Conservation (phyloP, 1,139 yeast species). For the Pichia sp. region DNA sequence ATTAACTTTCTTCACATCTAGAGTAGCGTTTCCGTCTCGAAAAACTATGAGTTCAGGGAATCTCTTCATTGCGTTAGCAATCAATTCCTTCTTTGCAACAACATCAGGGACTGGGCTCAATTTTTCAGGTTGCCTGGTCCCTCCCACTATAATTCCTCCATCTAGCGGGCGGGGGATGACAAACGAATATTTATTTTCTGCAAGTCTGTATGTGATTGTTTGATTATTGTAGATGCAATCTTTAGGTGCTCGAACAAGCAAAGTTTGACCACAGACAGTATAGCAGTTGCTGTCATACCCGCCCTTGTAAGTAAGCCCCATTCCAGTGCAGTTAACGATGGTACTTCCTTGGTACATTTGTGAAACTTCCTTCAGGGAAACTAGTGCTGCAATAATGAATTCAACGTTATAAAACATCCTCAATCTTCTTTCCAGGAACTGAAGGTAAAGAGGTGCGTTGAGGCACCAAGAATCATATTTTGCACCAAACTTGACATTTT, state of each 20-base stretch:
- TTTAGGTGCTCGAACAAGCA: slow-evolving; percentile 40
- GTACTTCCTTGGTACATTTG: slow-evolving; percentile 30
- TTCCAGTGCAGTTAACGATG: slow-evolving; percentile 60
- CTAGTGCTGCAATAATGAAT: slow-evolving; percentile 38
- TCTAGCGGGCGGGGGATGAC: slow-evolving; percentile 55
- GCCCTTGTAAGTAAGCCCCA: slow-evolving; percentile 55
- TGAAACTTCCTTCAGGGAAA: slow-evolving; percentile 41
- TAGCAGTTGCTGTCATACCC: slow-evolving; percentile 48
- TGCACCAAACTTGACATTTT: slow-evolving; percentile 41
- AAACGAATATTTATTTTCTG: slow-evolving; percentile 59
- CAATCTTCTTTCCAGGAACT: slow-evolving; percentile 41
- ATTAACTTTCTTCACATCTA: slow-evolving; percentile 48
- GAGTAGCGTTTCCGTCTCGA: slow-evolving; percentile 22
- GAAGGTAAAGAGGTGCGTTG: slow-evolving; percentile 55
- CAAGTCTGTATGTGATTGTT: slow-evolving; percentile 58
- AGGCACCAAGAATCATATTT: slow-evolving; percentile 57
- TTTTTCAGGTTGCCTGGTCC: slow-evolving; percentile 55
- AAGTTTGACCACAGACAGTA: slow-evolving; percentile 58
- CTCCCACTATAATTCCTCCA: slow-evolving; percentile 70
- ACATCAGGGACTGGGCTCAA: slow-evolving; percentile 35
- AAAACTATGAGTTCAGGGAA: slow-evolving; percentile 53
- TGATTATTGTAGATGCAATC: slow-evolving; percentile 35
- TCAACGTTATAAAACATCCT: slow-evolving; percentile 39
- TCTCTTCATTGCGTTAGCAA: slow-evolving; percentile 41
- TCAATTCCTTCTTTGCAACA: slow-evolving; percentile 45